Conservation (phyloP, 495 filamentous ascomycete genomes). For the Chaetomium tenue region DNA sequence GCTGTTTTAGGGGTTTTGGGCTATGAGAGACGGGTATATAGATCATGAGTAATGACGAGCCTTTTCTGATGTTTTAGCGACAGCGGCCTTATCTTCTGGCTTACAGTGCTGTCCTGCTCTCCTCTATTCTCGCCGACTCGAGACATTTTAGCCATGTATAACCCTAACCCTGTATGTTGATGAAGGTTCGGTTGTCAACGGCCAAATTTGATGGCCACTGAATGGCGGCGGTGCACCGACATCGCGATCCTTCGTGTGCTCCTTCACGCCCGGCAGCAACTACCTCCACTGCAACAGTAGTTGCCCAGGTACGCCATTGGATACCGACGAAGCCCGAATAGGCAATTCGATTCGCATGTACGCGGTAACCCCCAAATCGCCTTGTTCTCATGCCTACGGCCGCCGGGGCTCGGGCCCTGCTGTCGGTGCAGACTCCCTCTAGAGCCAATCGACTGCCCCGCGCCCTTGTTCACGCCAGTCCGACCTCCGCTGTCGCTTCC, state of each 20-base stretch:
- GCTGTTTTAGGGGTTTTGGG: slow-evolving; percentile 9
- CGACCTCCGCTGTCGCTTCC: background rate
- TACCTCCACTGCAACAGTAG: background rate
- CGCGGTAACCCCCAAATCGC: background rate
- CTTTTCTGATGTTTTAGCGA: background rate
- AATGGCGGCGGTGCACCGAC: too few relatives aligned
- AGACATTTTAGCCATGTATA: background rate
- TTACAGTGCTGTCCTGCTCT: background rate
- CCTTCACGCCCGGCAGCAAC: background rate
- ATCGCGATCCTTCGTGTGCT: background rate
- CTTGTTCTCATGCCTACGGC: slow-evolving; percentile 31
- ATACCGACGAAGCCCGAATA: background rate
- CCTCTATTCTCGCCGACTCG: too few relatives aligned
- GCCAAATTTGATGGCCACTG: slow-evolving; percentile 28
- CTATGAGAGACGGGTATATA: slow-evolving; percentile 2
- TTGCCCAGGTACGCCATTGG: background rate
- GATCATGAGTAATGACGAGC: slow-evolving; percentile 1
- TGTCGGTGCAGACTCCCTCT: slow-evolving; percentile 25
- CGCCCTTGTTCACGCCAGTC: slow-evolving; percentile 17
- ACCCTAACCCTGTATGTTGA: background rate
- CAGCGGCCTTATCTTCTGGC: background rate
- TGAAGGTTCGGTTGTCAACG: slow-evolving; percentile 25
- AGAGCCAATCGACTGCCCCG: slow-evolving; percentile 25
- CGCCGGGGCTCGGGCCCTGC: slow-evolving; percentile 37
- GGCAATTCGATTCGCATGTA: slow-evolving; percentile 27